Evolutionary conservation across 2,329 filamentous ascomycete genomes (phyloP).

Genomic region (Hymenoscyphus albidus): DNA sequence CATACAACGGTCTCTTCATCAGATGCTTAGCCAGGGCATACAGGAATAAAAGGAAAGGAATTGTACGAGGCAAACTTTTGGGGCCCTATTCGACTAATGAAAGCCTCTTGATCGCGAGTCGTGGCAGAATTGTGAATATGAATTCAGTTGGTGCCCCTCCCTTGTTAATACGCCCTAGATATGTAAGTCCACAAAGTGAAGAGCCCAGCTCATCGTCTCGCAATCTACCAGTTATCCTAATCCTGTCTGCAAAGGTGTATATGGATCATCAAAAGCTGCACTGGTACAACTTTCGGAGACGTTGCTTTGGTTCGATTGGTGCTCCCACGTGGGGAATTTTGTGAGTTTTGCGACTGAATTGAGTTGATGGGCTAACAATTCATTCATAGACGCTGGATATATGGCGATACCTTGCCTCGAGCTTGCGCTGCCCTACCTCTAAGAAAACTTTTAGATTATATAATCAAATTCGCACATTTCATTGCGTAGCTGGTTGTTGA

Average conservation of each 20-base stretch:
- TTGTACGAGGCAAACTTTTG: background rate
- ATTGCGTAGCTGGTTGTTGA: too few relatives aligned
- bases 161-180: background rate
- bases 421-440: too few relatives aligned
- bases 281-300: background rate
- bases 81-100: background rate
- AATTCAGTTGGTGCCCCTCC: background rate
- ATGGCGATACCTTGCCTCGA: too few relatives aligned
- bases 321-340: too few relatives aligned
- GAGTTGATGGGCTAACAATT: too few relatives aligned
- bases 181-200: background rate
- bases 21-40: slow-evolving; percentile 70
- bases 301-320: background rate
- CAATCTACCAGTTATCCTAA: background rate
- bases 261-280: background rate
- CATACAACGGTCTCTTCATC: slow-evolving; percentile 81
- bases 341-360: too few relatives aligned
- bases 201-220: too few relatives aligned
- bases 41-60: slow-evolving; percentile 67
- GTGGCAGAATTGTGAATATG: background rate
- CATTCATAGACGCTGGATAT: too few relatives aligned
- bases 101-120: background rate
- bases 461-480: too few relatives aligned
- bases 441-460: too few relatives aligned
- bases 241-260: background rate